Conservation (phyloP, 495 filamentous ascomycete genomes). For the Penicillium cosmopolitanum region DNA sequence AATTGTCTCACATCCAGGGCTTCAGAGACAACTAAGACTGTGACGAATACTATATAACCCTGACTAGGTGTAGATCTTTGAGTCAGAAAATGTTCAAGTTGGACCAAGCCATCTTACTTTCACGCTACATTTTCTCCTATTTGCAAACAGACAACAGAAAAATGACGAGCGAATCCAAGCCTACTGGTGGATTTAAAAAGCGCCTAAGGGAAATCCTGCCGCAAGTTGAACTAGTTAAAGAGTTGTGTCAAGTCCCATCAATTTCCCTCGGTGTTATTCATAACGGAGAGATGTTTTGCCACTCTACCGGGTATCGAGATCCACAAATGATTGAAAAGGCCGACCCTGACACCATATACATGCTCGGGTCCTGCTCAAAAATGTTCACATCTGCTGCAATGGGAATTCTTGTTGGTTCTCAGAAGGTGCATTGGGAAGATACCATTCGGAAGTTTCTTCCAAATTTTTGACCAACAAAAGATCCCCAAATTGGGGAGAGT, state of each 20-base stretch:
- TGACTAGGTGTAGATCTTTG: no score
- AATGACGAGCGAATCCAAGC: no score
- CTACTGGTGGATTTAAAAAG: neutral
- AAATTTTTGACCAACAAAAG: slow-evolving; percentile 23
- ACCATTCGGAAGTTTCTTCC: slow-evolving; percentile 25
- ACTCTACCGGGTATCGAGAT: slow-evolving; percentile 31
- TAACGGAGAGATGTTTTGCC: slow-evolving; percentile 20
- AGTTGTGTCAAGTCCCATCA: slow-evolving; percentile 25
- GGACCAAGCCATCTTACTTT: no score
- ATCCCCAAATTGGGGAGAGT: slow-evolving; percentile 26
- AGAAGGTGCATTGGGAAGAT: slow-evolving; percentile 26
- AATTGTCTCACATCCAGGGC: no score
- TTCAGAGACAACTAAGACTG: no score
- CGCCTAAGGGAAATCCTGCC: slow-evolving; percentile 3
- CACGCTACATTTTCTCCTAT: no score
- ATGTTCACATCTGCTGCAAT: no score
- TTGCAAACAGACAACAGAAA: no score
- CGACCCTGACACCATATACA: slow-evolving; percentile 37
- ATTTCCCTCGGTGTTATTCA: slow-evolving; percentile 31
- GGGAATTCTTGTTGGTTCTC: slow-evolving; percentile 37
- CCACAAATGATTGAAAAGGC: slow-evolving; percentile 3
- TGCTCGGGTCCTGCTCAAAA: slow-evolving; percentile 44
- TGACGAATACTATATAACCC: no score
- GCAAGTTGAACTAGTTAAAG: slow-evolving; percentile 13
- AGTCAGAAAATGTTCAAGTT: no score